Conservation (phyloP, 345 rosid genomes). For the Populus nigra region DNA sequence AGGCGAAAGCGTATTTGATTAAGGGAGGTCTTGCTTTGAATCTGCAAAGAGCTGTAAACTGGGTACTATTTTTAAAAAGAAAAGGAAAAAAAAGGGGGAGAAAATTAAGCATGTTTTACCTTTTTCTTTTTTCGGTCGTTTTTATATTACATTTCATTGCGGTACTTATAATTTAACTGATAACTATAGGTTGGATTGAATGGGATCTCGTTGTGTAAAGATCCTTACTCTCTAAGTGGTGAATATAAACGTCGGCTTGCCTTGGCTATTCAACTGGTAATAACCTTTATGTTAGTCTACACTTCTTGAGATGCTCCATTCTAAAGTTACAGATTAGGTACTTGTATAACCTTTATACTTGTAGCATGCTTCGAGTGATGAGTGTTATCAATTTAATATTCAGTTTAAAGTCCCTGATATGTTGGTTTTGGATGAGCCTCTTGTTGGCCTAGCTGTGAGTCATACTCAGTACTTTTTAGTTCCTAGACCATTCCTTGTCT, state of each 20-base stretch:
- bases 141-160: not conserved
- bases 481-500: conserved; percentile 1
- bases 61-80: conserved; percentile 45
- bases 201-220: conserved; percentile 72
- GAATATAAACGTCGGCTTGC: conserved; percentile 95
- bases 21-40: conserved; percentile 62
- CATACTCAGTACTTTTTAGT: conserved; percentile 17
- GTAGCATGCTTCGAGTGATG: conserved; percentile 3
- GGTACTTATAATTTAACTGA: conserved; percentile 10
- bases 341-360: not conserved
- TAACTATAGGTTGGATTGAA: conserved; percentile 74
- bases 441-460: conserved; percentile 89
- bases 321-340: not conserved
- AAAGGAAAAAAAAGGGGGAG: not conserved
- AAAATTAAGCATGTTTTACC: not conserved
- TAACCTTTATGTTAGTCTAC: conserved; percentile 16
- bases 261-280: conserved; percentile 81
- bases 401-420: conserved; percentile 85
- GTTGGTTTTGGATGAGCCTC: conserved; percentile 88
- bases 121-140: not conserved
- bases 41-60: conserved; percentile 80
- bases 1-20: conserved; percentile 63
- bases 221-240: conserved; percentile 87
- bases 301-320: not conserved
- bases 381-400: conserved; percentile 16